phyloP scores from a whole-genome alignment of 192 early-diverging fungal genomes.

The Coemansia aciculifera region DNA sequence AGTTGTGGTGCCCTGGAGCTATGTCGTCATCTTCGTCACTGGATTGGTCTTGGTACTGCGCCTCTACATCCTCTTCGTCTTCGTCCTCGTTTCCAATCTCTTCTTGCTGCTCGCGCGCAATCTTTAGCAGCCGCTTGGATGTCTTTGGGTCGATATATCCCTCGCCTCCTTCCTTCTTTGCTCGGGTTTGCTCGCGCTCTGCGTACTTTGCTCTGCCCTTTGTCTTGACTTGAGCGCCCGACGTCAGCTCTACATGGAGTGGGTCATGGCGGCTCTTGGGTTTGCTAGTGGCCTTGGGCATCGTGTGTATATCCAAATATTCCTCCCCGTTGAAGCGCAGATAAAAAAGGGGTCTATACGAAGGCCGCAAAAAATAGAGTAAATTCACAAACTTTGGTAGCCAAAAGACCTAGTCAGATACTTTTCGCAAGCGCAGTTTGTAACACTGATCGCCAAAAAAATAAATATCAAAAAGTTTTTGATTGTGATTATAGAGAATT shows the following conservation, averaged over 20 bases:
- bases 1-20: neutral
- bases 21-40: slow-evolving; percentile 19
- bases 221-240: slow-evolving; percentile 57
- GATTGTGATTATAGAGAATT: slow-evolving; percentile 10
- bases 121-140: slow-evolving; percentile 83
- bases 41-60: slow-evolving; percentile 27
- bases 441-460: neutral
- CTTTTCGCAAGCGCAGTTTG: slow-evolving; percentile 4
- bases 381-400: neutral
- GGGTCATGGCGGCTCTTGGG: slow-evolving; percentile 76
- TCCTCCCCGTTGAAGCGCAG: neutral
- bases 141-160: slow-evolving; percentile 80
- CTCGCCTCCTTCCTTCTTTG: slow-evolving; percentile 52
- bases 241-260: slow-evolving; percentile 76
- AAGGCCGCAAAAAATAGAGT: neutral
- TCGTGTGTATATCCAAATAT: slow-evolving; percentile 7
- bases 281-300: slow-evolving; percentile 41
- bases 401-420: neutral
- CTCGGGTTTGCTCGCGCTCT: slow-evolving; percentile 59
- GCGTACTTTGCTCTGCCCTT: slow-evolving; percentile 60
- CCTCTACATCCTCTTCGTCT: slow-evolving; percentile 45
- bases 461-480: slow-evolving; percentile 10
- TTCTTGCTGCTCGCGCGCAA: slow-evolving; percentile 89
- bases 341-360: slow-evolving; percentile 1
- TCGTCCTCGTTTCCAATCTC: slow-evolving; percentile 71